Conservation (phyloP, 2,329 filamentous ascomycete species). For the Fusarium pseudocircinatum region DNA sequence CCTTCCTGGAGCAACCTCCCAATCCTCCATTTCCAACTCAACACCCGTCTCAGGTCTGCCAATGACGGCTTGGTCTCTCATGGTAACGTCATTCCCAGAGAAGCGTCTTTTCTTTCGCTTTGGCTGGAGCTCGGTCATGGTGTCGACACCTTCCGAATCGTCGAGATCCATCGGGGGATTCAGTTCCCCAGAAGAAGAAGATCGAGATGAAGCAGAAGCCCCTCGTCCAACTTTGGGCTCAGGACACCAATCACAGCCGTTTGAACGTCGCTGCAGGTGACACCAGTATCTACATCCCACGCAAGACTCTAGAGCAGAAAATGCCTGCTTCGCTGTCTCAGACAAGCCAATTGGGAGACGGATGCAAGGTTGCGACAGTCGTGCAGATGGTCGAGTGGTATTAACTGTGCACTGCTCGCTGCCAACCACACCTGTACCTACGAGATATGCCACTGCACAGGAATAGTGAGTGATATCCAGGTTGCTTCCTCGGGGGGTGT, state of each 20-base stretch:
- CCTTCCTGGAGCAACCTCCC: constrained; percentile 58
- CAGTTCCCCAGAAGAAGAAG: background rate
- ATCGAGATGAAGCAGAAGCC: background rate
- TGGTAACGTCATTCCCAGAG: background rate
- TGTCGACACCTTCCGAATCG: background rate
- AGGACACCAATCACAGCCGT: constrained; percentile 41
- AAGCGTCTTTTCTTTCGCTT: background rate
- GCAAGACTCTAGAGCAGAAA: constrained; percentile 40
- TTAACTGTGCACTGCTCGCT: constrained; percentile 29
- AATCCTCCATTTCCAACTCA: constrained; percentile 53
- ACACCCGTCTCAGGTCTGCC: background rate
- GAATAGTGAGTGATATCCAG: constrained; percentile 42
- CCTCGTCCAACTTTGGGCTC: background rate
- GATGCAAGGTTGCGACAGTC: constrained; percentile 44
- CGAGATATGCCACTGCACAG: constrained; percentile 46
- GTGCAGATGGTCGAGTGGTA: constrained; percentile 8
- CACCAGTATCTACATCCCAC: constrained; percentile 47
- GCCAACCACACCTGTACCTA: constrained; percentile 42
- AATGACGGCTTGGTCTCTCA: background rate
- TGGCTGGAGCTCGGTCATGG: background rate
- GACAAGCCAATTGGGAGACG: constrained; percentile 37
- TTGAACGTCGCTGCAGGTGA: constrained; percentile 37
- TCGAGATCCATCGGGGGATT: constrained; percentile 14
- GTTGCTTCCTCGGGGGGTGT: constrained; percentile 24
- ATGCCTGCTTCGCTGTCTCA: constrained; percentile 19